Evolutionary conservation across 768 basidiomycete genomes (phyloP).

Genomic region (Macrolepiota dolichaula): DNA sequence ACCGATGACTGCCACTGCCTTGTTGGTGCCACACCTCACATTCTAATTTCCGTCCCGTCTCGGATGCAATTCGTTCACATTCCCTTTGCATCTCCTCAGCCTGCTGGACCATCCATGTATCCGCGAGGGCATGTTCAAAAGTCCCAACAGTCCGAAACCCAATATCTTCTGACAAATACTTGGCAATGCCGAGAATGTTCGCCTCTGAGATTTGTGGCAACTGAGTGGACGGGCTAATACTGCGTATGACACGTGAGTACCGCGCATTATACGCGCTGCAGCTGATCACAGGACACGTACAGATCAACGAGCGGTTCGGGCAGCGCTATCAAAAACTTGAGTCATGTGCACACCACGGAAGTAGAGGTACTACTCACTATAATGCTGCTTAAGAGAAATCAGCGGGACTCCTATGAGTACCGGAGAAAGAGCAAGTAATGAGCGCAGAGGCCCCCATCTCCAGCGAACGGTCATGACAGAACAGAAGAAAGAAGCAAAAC

Average conservation of each 20-base stretch:
- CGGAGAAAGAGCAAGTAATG: slow-evolving; percentile 51
- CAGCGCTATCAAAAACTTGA: slow-evolving; percentile 36
- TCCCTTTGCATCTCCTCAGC: slow-evolving; percentile 56
- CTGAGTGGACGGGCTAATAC: slow-evolving; percentile 47
- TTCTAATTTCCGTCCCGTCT: slow-evolving; percentile 58
- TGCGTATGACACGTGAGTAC: slow-evolving; percentile 11
- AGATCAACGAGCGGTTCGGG: slow-evolving; percentile 52
- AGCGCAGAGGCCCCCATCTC: slow-evolving; percentile 59
- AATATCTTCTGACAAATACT: slow-evolving; percentile 77
- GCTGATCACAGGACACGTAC: slow-evolving; percentile 30
- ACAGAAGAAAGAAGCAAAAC: slow-evolving; percentile 1
- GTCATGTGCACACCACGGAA: neutral
- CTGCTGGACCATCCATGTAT: slow-evolving; percentile 75
- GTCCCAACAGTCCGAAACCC: slow-evolving; percentile 93
- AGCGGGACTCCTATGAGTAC: slow-evolving; percentile 49
- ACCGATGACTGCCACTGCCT: slow-evolving; percentile 88
- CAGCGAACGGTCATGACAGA: slow-evolving; percentile 23
- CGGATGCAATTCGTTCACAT: slow-evolving; percentile 54
- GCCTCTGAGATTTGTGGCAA: slow-evolving; percentile 72
- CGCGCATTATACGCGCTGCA: neutral
- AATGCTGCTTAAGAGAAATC: slow-evolving; percentile 46
- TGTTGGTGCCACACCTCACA: slow-evolving; percentile 92
- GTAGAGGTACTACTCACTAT: slow-evolving; percentile 30
- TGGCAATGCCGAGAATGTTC: slow-evolving; percentile 59
- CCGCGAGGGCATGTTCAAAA: slow-evolving; percentile 80